Base-by-base conservation (phyloP, 225 moss, liverwort and hornwort species). In the Takakia lepidozioides region DNA sequence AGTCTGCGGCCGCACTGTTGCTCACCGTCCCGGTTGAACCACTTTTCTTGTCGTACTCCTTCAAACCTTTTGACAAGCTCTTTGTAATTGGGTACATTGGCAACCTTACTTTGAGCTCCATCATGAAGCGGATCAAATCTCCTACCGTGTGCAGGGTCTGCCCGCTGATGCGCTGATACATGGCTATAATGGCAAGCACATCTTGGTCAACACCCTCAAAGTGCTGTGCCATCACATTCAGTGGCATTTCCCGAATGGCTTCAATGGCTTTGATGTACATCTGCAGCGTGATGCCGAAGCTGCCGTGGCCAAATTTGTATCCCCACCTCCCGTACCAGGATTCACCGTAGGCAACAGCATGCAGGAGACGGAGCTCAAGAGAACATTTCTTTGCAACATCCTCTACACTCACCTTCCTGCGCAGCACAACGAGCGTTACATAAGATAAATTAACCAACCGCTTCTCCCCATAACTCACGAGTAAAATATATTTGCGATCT, bases 271-370 rank as follows among this genome's bases (percentile, higher is more conserved):
- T 98, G 54, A 91, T 67, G 37, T 98, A 98, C 98, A 98, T 98
- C 56, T 91, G 98, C 55, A 85, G 87, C 13, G 83, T 87, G 25
- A 98, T 98, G 46, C 98, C 98, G 62, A 98, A 98, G 71, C 98
- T 98, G 21, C 98, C 98, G 48, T 91, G 98, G 27, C 98, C 98
- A 17, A 91, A 98, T 51, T 91, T 83, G 65, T 91, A 98, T n/a
- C 83, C 85, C 98, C 98, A 98, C 49, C 98, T 73, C 43, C 98
- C 98, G 51, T 98, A 98, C 98, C 98, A 98, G 65, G 82, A 88
- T 55, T 87, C 98, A 20, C 91, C 98, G 48, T 91, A 98, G 47
- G 71, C 91, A 38, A 98, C 87, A 16, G 87, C 87, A 52, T 98
- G 98, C 14, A 98, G 80, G 11, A 98, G 83, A 39, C 98, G 77